Evolutionary conservation across 495 filamentous ascomycete genomes (phyloP).

Genomic region (Geopyxis carbonaria): DNA sequence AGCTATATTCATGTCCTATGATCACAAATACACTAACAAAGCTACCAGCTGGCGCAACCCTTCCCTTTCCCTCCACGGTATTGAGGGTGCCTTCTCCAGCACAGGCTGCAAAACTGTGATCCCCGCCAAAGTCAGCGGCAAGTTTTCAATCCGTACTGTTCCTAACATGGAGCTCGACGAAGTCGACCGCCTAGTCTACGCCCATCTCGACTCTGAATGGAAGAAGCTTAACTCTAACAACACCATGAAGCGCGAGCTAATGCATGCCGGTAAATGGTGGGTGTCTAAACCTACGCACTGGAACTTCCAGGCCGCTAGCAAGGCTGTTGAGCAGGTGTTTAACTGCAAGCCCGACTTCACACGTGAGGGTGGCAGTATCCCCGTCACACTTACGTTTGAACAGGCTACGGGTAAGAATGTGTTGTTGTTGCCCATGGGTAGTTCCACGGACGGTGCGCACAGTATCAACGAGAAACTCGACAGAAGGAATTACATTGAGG

Average conservation of each 20-base stretch:
- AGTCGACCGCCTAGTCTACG: slow-evolving; percentile 68
- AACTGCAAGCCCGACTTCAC: slow-evolving; percentile 88
- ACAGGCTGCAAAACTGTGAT: slow-evolving; percentile 97
- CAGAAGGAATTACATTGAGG: slow-evolving; percentile 91
- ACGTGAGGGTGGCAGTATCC: slow-evolving; percentile 90
- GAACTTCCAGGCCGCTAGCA: slow-evolving; percentile 88
- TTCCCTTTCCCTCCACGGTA: slow-evolving; percentile 84
- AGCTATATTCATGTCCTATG: neutral
- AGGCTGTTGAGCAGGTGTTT: slow-evolving; percentile 85
- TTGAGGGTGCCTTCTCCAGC: slow-evolving; percentile 89
- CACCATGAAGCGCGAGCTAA: slow-evolving; percentile 55
- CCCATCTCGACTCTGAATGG: slow-evolving; percentile 62
- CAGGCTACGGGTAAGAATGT: slow-evolving; percentile 98
- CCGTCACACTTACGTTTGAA: slow-evolving; percentile 92
- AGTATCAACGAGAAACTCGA: slow-evolving; percentile 98
- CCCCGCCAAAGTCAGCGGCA: slow-evolving; percentile 88
- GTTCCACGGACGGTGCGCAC: slow-evolving; percentile 88
- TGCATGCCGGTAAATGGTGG: slow-evolving; percentile 97
- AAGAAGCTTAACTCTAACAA: slow-evolving; percentile 81
- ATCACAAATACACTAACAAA: neutral
- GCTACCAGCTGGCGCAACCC: slow-evolving; percentile 61
- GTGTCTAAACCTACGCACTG: slow-evolving; percentile 91
- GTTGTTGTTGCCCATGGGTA: slow-evolving; percentile 87
- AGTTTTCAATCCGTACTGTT: slow-evolving; percentile 94
- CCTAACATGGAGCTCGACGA: slow-evolving; percentile 89